Base-by-base conservation (phyloP, 306 rosid species). In the Gastrolobium bilobum region DNA sequence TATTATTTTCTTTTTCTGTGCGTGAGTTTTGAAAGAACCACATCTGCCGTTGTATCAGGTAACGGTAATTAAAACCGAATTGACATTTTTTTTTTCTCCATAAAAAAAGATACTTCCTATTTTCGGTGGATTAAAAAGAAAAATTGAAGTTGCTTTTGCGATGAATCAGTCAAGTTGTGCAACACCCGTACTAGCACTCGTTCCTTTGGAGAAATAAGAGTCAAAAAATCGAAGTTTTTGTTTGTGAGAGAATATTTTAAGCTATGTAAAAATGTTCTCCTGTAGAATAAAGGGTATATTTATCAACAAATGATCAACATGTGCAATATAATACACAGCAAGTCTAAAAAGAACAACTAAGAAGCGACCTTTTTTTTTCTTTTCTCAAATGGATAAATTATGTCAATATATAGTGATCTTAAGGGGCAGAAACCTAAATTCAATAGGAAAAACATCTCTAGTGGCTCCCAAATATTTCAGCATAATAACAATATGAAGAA, bases 81-180 rank as follows among this genome's bases (percentile, higher is more conserved):
- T 29, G 11, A 42, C 4, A 8, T 2, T 2, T 34, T 47, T 48
- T 8, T 0, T 37, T 35, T 35, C 10, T 4, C 65, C 33, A 34
- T 4, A 8, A 59, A 59, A 9, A 57, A 57, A 56, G 14, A 57
- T n/a, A 57, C 30, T 10, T 57, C 14, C 38, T 0, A 20, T 20
- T 20, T 20, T 20, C 1, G 26, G 6, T 8, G 11, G 6, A 20
- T 54, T 54, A 34, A 54, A 40, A 40, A 4, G 38, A 9, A 31
- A 66, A 66, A 35, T 6, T 4, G 51, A 4, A 50, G 13, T 10
- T 54, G 66, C 3, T 53, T 11, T 26, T 11, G 77, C 2, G 66
- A 39, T 72, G 67, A 56, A 31, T 29, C 5, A n/a, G 56, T 72
- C 67, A 72, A 56, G 77, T 56, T 56, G 47, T 53, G 65, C 52